Conservation (phyloP, 2,329 filamentous ascomycete species). For the Alternaria sp. region DNA sequence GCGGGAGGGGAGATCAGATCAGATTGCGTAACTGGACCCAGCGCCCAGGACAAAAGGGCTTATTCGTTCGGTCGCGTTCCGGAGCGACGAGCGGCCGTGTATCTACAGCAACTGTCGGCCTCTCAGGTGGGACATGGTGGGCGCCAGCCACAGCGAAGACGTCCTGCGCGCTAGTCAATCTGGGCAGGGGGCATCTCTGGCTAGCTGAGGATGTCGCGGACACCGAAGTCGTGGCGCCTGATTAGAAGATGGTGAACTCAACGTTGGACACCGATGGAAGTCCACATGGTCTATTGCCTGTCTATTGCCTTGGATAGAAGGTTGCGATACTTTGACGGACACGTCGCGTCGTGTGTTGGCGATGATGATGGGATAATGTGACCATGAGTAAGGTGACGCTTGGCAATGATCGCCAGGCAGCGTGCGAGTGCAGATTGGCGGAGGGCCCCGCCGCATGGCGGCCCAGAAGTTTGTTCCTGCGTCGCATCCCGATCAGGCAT, state of each 20-base stretch:
- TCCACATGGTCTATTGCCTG: background rate
- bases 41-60: slow-evolving; percentile 1
- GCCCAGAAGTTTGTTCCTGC: slow-evolving; percentile 16
- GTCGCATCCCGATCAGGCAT: slow-evolving; percentile 14
- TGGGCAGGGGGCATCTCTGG: slow-evolving; percentile 11
- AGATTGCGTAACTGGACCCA: slow-evolving; percentile 6
- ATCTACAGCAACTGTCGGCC: slow-evolving; percentile 8
- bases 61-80: slow-evolving; percentile 7
- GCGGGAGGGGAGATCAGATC: background rate
- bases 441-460: slow-evolving; percentile 4
- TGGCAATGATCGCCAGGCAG: slow-evolving; percentile 20
- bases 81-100: slow-evolving; percentile 4
- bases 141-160: slow-evolving; percentile 9
- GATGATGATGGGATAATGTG: background rate
- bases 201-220: slow-evolving; percentile 20
- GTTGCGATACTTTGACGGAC: background rate
- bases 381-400: slow-evolving; percentile 13
- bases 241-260: background rate
- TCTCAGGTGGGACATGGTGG: slow-evolving; percentile 4
- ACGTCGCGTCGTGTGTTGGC: background rate
- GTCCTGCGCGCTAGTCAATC: slow-evolving; percentile 9
- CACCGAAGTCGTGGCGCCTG: background rate
- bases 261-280: background rate
- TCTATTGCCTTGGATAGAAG: background rate
- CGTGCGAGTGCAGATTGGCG: slow-evolving; percentile 17